Conservation (phyloP, 192 early-diverging fungal species). For the Mortierella claussenii region DNA sequence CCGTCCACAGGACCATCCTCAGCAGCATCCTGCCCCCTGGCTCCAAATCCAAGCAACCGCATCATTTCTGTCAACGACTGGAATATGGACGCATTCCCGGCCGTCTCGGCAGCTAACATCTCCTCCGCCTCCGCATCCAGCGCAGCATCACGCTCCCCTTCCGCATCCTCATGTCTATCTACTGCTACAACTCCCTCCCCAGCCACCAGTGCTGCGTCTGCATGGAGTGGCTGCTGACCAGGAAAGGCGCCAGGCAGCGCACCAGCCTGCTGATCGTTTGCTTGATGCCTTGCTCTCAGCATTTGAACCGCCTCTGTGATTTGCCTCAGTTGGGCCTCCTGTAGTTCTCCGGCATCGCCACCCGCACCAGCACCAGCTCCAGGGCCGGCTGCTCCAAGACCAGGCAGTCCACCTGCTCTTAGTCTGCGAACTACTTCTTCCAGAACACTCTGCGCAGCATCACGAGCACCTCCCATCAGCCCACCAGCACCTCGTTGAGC, state of each 20-base stretch:
- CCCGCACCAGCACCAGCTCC: constrained; percentile 19
- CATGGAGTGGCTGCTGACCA: constrained; percentile 2
- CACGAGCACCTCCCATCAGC: constrained; percentile 25
- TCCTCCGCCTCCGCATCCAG: constrained; percentile 4
- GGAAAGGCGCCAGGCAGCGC: constrained; percentile 29
- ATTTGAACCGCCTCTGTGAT: constrained; percentile 41
- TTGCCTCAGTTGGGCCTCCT: constrained; percentile 30
- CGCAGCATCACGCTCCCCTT: neutral
- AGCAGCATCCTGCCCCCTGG: constrained; percentile 8
- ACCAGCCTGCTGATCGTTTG: neutral
- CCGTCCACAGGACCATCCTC: no score
- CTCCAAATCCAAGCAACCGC: constrained; percentile 31
- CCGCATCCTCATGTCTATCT: neutral
- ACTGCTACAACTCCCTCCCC: neutral
- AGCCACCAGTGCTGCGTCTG: neutral
- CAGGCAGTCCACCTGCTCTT: constrained; percentile 29
- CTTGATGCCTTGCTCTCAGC: constrained; percentile 5
- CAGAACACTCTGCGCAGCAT: constrained; percentile 35
- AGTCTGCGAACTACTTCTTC: constrained; percentile 38
- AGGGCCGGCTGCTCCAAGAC: constrained; percentile 5
- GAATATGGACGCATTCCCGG: constrained; percentile 13
- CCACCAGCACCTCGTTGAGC: constrained; percentile 23
- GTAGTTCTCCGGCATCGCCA: constrained; percentile 18
- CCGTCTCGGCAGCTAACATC: neutral
- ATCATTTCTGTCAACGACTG: constrained; percentile 35